Evolutionary conservation across 148 eudicot genomes (phyloP), one percentile per base, ranked within the genome.

Genomic region (Chenopodium album): DNA sequence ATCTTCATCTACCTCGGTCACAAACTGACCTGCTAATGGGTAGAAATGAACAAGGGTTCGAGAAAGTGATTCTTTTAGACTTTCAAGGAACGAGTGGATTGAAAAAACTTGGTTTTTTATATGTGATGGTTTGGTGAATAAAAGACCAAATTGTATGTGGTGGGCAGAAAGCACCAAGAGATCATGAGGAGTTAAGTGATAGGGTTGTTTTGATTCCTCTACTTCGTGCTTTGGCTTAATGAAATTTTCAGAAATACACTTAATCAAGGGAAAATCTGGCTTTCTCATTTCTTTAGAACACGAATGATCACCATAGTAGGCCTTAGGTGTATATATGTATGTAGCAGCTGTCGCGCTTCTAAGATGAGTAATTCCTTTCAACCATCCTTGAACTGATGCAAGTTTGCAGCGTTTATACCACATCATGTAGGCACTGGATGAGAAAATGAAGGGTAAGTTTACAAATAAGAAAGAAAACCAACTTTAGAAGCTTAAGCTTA

Each of bases 131-230:
- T 71, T 83, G 48, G 64, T 11, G 77, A 83, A 83, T 1, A 83
- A 5, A 52, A 73, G 85, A 52, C 85, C 85, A n/a, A 31, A 73
- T 47, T 83, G 85, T 17, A 64, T 83, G 78, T 78, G 72, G 1
- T 32, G 78, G 9, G 16, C 2, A 29, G 85, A 73, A 17, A 78
- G 75, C n/a, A 48, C 20, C 22, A n/a, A 1, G 0, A 78, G 75
- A 19, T 83, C 85, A n/a, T 50, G 8, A 47, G 81, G 78, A 59
- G 81, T 17, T 46, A 82, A 77, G 50, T 77, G 26, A 32, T 59
- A 13, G 3, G 77, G 66, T 9, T 48, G 37, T 7, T 82, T 82
- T 6, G 81, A 71, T 60, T 62, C 81, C 11, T 34, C 37, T 1
- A 54, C 52, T 44, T 72, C 78, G 7, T 71, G 13, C 60, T 78